Conservation (phyloP, 1,139 yeast genomes). For the Wickerhamomyces sp. region DNA sequence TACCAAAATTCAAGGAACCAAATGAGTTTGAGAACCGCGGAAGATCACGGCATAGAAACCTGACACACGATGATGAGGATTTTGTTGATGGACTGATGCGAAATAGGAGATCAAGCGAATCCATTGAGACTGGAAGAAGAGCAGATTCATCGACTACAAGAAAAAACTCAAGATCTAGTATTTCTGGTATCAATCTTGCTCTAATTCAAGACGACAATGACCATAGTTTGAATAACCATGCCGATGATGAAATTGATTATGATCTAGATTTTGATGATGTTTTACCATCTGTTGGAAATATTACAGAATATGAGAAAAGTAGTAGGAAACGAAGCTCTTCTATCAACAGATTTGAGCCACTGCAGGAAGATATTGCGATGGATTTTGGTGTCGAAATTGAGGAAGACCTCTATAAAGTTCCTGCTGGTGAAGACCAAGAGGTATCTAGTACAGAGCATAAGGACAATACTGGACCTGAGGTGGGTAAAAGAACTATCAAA, state of each 20-base stretch:
- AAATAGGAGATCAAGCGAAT: conserved; percentile 21
- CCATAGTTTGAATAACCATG: not conserved
- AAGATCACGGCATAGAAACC: conserved; percentile 6
- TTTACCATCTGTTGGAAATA: conserved; percentile 1
- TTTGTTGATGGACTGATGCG: conserved; percentile 21
- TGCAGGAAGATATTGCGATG: conserved; percentile 13
- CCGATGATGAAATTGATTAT: conserved; percentile 5
- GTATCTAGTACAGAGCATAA: conserved; percentile 3
- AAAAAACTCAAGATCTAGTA: conserved; percentile 21
- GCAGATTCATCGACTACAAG: conserved; percentile 16
- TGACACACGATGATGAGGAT: conserved; percentile 13
- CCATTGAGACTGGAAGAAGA: conserved; percentile 21
- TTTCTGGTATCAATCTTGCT: conserved; percentile 16
- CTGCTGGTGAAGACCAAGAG: not conserved
- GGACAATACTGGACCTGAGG: conserved; percentile 3
- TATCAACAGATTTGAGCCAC: conserved; percentile 12
- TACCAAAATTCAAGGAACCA: conserved; percentile 4
- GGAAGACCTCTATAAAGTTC: conserved; percentile 2
- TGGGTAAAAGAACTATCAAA: conserved; percentile 12
- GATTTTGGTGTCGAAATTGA: conserved; percentile 10
- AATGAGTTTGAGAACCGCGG: conserved; percentile 8
- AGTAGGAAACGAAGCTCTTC: conserved; percentile 6
- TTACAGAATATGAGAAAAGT: conserved; percentile 1
- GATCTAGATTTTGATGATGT: conserved; percentile 13
- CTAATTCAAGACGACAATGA: conserved; percentile 3